Evolutionary conservation across 305 asterid genomes (phyloP).

Genomic region (Lippia alba): DNA sequence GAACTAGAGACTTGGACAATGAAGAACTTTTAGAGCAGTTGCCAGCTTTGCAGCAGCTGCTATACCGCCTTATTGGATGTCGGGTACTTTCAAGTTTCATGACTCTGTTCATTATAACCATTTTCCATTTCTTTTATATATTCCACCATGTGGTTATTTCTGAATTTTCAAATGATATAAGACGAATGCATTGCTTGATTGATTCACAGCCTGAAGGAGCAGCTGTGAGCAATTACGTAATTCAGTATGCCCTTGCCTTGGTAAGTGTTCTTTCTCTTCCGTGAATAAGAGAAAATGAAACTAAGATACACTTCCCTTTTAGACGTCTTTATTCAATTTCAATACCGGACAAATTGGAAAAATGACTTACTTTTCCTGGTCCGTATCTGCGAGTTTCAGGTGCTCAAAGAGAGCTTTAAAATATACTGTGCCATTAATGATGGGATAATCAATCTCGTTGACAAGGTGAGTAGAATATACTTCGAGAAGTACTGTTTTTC

Average conservation of each 20-base stretch:
- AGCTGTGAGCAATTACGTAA: slow-evolving; percentile 75
- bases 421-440: slow-evolving; percentile 95
- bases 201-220: slow-evolving; percentile 96
- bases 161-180: slow-evolving; percentile 17
- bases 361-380: slow-evolving; percentile 24
- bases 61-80: slow-evolving; percentile 91
- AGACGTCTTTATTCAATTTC: not conserved
- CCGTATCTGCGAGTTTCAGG: slow-evolving; percentile 56
- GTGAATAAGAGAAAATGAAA: slow-evolving; percentile 5
- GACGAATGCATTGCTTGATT: slow-evolving; percentile 21
- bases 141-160: slow-evolving; percentile 12
- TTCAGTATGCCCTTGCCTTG: slow-evolving; percentile 95
- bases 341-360: slow-evolving; percentile 5
- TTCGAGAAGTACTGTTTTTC: slow-evolving; percentile 14
- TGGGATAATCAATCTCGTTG: slow-evolving; percentile 97
- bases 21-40: slow-evolving; percentile 89
- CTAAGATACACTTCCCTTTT: not conserved
- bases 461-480: slow-evolving; percentile 83
- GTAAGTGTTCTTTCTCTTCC: slow-evolving; percentile 47
- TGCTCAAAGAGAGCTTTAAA: slow-evolving; percentile 98
- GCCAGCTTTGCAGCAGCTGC: slow-evolving; percentile 92
- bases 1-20: slow-evolving; percentile 85
- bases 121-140: slow-evolving; percentile 6
- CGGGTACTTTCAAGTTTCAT: slow-evolving; percentile 64
- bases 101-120: slow-evolving; percentile 25